phyloP scores from a whole-genome alignment of 2,329 filamentous ascomycete genomes.

The Colletotrichum karsti region DNA sequence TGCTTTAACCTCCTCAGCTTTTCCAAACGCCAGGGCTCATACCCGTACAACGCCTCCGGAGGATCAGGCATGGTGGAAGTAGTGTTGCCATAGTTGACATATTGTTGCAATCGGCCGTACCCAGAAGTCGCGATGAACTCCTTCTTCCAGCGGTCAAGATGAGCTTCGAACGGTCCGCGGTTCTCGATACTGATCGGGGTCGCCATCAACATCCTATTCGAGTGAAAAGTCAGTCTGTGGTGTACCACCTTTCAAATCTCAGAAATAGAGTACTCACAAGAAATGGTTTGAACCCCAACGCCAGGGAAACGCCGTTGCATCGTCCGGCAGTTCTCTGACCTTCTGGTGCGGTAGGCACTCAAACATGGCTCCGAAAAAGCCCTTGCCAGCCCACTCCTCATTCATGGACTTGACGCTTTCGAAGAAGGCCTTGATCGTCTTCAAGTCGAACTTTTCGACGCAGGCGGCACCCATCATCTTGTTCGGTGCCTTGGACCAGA shows the following conservation, averaged over 20 bases:
- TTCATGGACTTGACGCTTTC: constrained; percentile 17
- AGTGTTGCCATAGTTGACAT: constrained; percentile 39
- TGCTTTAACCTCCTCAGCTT: constrained; percentile 42
- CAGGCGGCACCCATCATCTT: constrained; percentile 25
- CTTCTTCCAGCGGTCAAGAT: constrained; percentile 44
- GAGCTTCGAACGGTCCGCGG: constrained; percentile 45
- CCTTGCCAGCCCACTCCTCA: constrained; percentile 20
- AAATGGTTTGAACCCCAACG: constrained; percentile 21
- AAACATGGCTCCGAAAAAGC: constrained; percentile 21
- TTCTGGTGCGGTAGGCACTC: constrained; percentile 20
- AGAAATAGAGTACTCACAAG: background rate
- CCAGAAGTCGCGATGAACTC: constrained; percentile 38
- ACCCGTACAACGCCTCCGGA: constrained; percentile 35
- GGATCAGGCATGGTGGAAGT: constrained; percentile 39
- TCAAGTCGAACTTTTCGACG: constrained; percentile 16
- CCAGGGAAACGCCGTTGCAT: constrained; percentile 21
- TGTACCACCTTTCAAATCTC: background rate
- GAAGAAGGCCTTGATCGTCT: background rate
- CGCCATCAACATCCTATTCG: constrained; percentile 39
- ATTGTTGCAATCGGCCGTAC: constrained; percentile 26
- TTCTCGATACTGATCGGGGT: constrained; percentile 38
- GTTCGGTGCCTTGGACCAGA: constrained; percentile 20
- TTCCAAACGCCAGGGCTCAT: constrained; percentile 29
- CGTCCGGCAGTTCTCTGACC: constrained; percentile 5
- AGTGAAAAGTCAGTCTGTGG: background rate